Percentiles rank a stretch among this genome's conserved stretches.
Evolutionary conservation across 768 basidiomycete species (phyloP).

Genomic region (Lyophyllum decastes): DNA sequence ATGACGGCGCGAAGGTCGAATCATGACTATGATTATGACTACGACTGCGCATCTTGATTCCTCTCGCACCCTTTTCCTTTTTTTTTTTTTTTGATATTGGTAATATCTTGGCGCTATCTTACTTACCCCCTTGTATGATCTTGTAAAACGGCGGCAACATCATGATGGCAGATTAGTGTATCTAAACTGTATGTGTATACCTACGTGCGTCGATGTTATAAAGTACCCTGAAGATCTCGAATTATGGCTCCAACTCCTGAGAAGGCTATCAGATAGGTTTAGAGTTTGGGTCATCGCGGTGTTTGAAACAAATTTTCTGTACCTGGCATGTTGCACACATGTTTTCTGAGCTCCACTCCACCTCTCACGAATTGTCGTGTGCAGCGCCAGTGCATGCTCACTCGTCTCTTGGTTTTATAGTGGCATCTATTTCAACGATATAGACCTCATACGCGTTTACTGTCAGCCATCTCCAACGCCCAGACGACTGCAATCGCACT

Average conservation of each 20-base stretch:
- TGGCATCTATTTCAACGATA: too few relatives aligned
- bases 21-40: slow-evolving; percentile 17
- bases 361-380: background rate
- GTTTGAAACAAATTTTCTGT: background rate
- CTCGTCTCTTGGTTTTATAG: too few relatives aligned
- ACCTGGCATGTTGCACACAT: too few relatives aligned
- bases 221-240: background rate
- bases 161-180: background rate
- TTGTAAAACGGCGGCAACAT: background rate
- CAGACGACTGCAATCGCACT: too few relatives aligned
- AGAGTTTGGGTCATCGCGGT: background rate
- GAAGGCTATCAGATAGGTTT: too few relatives aligned
- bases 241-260: too few relatives aligned
- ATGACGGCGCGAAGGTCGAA: slow-evolving; percentile 35
- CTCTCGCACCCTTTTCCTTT: too few relatives aligned
- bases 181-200: background rate
- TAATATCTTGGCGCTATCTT: background rate
- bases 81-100: background rate
- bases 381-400: too few relatives aligned
- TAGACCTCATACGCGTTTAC: too few relatives aligned
- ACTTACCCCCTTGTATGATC: background rate
- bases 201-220: background rate
- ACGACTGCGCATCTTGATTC: background rate
- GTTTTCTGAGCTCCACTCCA: too few relatives aligned
- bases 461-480: too few relatives aligned